These are phyloP conservation scores for Coemansia sp. DNA, from an alignment of 192 early-diverging fungal genomes.

Conservation along the genomic window DNA sequence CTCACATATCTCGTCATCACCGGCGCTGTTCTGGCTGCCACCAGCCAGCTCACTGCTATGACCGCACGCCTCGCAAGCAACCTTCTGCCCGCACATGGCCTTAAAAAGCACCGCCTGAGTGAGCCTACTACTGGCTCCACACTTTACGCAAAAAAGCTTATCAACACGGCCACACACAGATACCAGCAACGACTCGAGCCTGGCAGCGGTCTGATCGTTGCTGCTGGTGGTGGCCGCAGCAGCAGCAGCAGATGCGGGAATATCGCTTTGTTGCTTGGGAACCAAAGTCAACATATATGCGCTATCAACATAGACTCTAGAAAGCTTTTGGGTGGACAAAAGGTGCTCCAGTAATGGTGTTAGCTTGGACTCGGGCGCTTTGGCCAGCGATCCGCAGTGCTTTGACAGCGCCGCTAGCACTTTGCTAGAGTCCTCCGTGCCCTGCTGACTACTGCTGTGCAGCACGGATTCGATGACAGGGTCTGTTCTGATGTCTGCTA, in stretches of 20 bases:
- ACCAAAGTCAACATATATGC: conserved; percentile 17
- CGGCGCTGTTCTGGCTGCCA: not conserved
- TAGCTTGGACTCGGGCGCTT: conserved; percentile 9
- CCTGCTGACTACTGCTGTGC: not conserved
- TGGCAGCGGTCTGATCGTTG: conserved; percentile 8
- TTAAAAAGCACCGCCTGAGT: conserved; percentile 46
- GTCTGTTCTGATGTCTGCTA: conserved; percentile 9
- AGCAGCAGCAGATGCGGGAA: not conserved
- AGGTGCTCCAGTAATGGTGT: conserved; percentile 15
- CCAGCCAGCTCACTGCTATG: conserved; percentile 13
- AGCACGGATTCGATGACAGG: conserved; percentile 8
- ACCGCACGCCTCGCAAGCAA: conserved; percentile 34
- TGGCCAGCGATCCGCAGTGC: conserved; percentile 22
- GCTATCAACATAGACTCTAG: conserved; percentile 32
- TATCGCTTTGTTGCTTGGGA: not conserved
- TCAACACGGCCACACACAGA: conserved; percentile 24
- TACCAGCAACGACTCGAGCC: conserved; percentile 23
- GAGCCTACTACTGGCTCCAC: conserved; percentile 29
- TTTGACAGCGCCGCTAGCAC: conserved; percentile 21
- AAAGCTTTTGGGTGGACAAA: conserved; percentile 9
- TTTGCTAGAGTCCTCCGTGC: not conserved
- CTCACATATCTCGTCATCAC: not conserved
- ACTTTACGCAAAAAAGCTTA: conserved; percentile 29
- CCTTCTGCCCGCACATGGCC: conserved; percentile 16
- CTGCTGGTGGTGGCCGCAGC: not conserved